These are phyloP conservation scores for Lanmaoa pseudosensibilis DNA, from an alignment of 768 basidiomycete genomes.

Conservation along the genomic window DNA sequence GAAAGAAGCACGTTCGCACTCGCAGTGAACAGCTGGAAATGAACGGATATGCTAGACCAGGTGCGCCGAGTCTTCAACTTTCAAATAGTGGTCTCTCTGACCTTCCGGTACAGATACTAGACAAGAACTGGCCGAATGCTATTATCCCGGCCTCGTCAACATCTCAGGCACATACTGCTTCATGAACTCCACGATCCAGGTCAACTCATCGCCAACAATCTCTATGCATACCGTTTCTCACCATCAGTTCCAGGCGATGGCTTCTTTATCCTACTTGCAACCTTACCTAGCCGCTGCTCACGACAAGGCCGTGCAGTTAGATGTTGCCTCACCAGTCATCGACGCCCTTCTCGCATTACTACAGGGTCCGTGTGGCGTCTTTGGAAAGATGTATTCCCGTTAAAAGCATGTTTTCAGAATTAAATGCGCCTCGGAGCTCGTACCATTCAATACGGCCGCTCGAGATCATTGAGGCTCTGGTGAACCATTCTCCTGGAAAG, in stretches of 20 bases:
- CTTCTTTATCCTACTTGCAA: conserved; percentile 81
- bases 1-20: conserved; percentile 51
- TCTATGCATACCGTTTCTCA: conserved; percentile 15
- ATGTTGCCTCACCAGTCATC: conserved; percentile 84
- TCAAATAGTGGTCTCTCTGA: background rate
- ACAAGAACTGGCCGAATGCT: conserved; percentile 36
- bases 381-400: background rate
- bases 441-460: conserved; percentile 69
- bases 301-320: conserved; percentile 70
- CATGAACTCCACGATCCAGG: conserved; percentile 96
- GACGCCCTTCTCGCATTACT: conserved; percentile 76
- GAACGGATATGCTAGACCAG: conserved; percentile 35
- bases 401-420: conserved; percentile 40
- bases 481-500: conserved; percentile 51
- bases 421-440: conserved; percentile 61
- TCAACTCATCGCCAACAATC: conserved; percentile 25
- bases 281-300: conserved; percentile 78
- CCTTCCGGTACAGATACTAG: conserved; percentile 20
- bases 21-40: conserved; percentile 57
- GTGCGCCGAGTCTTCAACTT: conserved; percentile 19
- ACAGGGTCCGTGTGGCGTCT: conserved; percentile 46
- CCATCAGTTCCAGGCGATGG: conserved; percentile 64
- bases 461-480: conserved; percentile 69
- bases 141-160: conserved; percentile 92
- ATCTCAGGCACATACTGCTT: conserved; percentile 96